Evolutionary conservation across 208 protist genomes (phyloP).

Genomic region (Trypanosoma platydactyli): DNA sequence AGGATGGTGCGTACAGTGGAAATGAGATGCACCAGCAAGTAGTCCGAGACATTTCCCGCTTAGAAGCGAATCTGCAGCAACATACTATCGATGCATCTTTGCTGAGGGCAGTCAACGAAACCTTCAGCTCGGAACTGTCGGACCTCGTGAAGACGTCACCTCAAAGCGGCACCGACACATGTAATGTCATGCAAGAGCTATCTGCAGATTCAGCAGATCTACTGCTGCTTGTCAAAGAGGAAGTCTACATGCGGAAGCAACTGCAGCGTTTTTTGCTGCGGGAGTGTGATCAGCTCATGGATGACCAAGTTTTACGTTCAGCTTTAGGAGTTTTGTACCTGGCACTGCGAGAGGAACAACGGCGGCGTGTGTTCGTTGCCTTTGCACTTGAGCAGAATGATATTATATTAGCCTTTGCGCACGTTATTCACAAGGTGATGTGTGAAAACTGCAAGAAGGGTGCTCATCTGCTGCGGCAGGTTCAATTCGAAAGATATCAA

Average conservation of each 20-base stretch:
- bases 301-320: slow-evolving; percentile 27
- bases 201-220: slow-evolving; percentile 4
- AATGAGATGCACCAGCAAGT: slow-evolving; percentile 20
- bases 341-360: slow-evolving; percentile 44
- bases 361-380: slow-evolving; percentile 38
- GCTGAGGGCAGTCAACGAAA: slow-evolving; percentile 6
- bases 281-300: slow-evolving; percentile 27
- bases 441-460: slow-evolving; percentile 13
- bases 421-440: slow-evolving; percentile 18
- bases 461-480: slow-evolving; percentile 22
- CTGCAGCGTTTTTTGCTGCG: slow-evolving; percentile 23
- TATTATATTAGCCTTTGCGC: slow-evolving; percentile 44
- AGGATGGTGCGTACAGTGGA: slow-evolving; percentile 11
- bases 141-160: background rate
- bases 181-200: background rate
- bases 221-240: slow-evolving; percentile 41
- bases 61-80: slow-evolving; percentile 12
- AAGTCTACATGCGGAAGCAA: slow-evolving; percentile 44
- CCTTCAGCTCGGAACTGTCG: background rate
- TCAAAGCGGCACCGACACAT: background rate
- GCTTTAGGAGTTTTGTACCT: slow-evolving; percentile 37
- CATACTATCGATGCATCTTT: slow-evolving; percentile 7
- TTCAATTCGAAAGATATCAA: slow-evolving; percentile 30
- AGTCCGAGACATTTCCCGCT: background rate
- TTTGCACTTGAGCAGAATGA: slow-evolving; percentile 57